Evolutionary conservation across 75 land plant species (phyloP), one percentile per base, ranked within the genome.

Genomic region (Pinus tabuliformis): DNA sequence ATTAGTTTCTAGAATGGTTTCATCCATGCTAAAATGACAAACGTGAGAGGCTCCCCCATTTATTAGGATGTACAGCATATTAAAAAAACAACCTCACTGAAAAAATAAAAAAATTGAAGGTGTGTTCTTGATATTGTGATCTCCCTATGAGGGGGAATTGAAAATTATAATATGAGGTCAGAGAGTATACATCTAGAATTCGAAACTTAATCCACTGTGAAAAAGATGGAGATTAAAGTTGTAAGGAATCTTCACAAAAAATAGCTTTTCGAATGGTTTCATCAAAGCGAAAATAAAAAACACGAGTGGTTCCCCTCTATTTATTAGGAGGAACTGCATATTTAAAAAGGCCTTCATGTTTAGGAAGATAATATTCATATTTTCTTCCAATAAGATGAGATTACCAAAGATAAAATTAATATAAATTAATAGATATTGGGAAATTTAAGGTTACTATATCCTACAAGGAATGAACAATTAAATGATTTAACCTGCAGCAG

Each of bases 401-500:
- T 26, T 73, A 66, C 42, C 52, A 66, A 66, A 17, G 39, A 16
- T 20, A 39, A 61, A 18, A n/a, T 33, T 76, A 76, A 17, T 70
- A 63, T 61, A 22, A 76, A 9, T 21, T 28, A 18, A 17, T 15
- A 15, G 5, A 73, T 15, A 61, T 37, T 11, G 18, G 75, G 15
- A 76, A 18, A 59, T 22, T 37, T 8, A 20, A 33, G 36, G 37
- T n/a, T 36, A 20, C 0, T 4, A 39, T 66, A 66, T 20, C 45
- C n/a, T 39, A 39, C 42, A 66, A 66, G 52, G 71, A 66, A 39
- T 16, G 15, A 37, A 37, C 42, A 18, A 65, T 33, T 11, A 26
- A 28, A 78, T 33, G 30, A 30, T 30, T 30, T 72, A 63, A 93
- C 99, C 99, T 68, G 99, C 95, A 80, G 84, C 86, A 39, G 83